A percentile compares a stretch with the other conserved stretches of the same genome.
Evolutionary conservation across 2,329 filamentous ascomycete genomes (phyloP).

Genomic region (Knufia fluminis): DNA sequence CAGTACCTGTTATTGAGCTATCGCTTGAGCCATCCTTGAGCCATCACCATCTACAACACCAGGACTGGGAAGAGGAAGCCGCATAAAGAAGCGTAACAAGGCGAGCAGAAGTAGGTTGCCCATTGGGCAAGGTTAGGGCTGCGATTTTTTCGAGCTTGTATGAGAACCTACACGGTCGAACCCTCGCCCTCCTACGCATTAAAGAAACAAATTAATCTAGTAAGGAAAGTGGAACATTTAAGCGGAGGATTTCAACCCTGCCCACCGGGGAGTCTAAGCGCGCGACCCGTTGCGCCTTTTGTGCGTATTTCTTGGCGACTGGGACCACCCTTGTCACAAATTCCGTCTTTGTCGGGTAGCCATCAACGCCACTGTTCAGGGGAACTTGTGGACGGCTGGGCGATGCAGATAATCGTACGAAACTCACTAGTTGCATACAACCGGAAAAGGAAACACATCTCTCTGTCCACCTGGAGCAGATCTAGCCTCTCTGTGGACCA

Average conservation of each 20-base stretch:
- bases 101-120: neutral
- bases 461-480: too few relatives aligned
- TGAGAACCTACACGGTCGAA: neutral
- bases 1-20: conserved; percentile 1
- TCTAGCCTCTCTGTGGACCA: too few relatives aligned
- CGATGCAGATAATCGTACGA: too few relatives aligned
- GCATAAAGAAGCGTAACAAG: neutral
- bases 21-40: conserved; percentile 2
- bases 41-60: conserved; percentile 1
- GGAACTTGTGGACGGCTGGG: too few relatives aligned
- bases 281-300: too few relatives aligned
- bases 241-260: neutral
- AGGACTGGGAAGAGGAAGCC: neutral
- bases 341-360: neutral
- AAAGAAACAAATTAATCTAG: neutral
- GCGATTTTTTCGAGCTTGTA: conserved; percentile 3
- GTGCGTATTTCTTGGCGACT: neutral
- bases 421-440: too few relatives aligned
- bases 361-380: too few relatives aligned
- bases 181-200: conserved; percentile 2
- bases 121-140: neutral
- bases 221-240: conserved; percentile 1
- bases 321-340: neutral
- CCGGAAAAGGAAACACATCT: too few relatives aligned
- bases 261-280: conserved; percentile 3